These are phyloP conservation scores for Pinus taeda DNA, from an alignment of 75 land plant species.

Conservation along the genomic window DNA sequence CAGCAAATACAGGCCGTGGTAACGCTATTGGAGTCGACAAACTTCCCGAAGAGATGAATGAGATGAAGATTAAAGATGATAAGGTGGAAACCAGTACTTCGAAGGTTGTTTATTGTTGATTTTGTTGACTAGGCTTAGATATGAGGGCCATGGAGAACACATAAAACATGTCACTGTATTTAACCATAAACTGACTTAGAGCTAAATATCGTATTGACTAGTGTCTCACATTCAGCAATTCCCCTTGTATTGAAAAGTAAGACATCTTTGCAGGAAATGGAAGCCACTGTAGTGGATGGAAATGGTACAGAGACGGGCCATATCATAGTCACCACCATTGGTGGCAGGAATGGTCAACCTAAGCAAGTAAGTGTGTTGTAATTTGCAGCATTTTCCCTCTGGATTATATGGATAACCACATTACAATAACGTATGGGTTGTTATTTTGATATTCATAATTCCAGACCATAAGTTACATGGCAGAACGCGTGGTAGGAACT, in stretches of 20 bases:
- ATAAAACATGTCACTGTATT: background rate
- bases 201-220: background rate
- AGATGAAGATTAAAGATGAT: constrained; percentile 86
- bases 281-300: constrained; percentile 84
- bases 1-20: constrained; percentile 21
- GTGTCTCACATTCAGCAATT: background rate
- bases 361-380: constrained; percentile 55
- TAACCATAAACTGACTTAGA: background rate
- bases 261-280: constrained; percentile 62
- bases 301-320: constrained; percentile 94
- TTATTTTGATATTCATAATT: background rate
- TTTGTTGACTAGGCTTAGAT: background rate
- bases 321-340: constrained; percentile 91
- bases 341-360: constrained; percentile 87
- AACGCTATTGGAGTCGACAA: constrained; percentile 38
- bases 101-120: constrained; percentile 1
- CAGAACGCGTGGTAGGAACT: constrained; percentile 95
- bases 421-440: constrained; percentile 1
- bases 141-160: background rate
- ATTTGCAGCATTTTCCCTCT: background rate
- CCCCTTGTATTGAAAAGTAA: background rate
- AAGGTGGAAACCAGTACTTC: constrained; percentile 26
- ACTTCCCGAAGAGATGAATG: constrained; percentile 83
- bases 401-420: background rate
- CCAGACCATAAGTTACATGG: constrained; percentile 92